These are phyloP conservation scores for Schwanniomyces vanrijiae DNA, from an alignment of 805 yeast genomes.

Conservation along the genomic window DNA sequence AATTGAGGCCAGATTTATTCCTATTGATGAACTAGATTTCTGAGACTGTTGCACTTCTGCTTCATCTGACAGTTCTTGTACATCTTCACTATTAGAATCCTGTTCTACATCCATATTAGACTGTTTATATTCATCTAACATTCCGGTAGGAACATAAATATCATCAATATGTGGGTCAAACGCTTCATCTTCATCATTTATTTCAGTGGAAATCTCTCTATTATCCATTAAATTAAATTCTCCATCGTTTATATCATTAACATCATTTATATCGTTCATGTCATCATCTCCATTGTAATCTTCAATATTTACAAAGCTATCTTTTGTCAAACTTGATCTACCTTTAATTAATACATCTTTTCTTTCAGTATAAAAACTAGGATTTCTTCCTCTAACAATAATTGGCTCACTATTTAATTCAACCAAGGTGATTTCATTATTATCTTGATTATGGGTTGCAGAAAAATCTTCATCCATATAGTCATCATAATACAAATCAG, in stretches of 20 bases:
- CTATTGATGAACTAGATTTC: not conserved
- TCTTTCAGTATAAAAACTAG: constrained; percentile 56
- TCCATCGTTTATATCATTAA: constrained; percentile 5
- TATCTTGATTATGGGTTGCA: constrained; percentile 13
- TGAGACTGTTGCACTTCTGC: not conserved
- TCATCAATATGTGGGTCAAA: not conserved
- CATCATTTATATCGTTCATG: constrained; percentile 2
- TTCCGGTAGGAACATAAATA: not conserved
- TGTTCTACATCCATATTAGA: not conserved
- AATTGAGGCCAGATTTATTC: constrained; percentile 5
- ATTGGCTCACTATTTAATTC: constrained; percentile 45
- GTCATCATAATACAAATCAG: constrained; percentile 38
- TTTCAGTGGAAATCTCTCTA: constrained; percentile 12
- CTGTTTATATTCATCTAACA: not conserved
- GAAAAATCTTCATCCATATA: constrained; percentile 31
- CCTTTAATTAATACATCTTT: constrained; percentile 46
- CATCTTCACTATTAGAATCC: not conserved
- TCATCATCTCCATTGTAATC: constrained; percentile 1
- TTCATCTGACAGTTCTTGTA: constrained; percentile 5
- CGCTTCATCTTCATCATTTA: constrained; percentile 6
- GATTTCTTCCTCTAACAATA: constrained; percentile 61
- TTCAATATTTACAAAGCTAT: constrained; percentile 13
- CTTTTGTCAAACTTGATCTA: constrained; percentile 15
- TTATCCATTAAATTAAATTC: constrained; percentile 9
- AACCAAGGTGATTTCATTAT: constrained; percentile 28